Conservation (phyloP, 192 early-diverging fungal species). For the Phycomyces nitens region DNA sequence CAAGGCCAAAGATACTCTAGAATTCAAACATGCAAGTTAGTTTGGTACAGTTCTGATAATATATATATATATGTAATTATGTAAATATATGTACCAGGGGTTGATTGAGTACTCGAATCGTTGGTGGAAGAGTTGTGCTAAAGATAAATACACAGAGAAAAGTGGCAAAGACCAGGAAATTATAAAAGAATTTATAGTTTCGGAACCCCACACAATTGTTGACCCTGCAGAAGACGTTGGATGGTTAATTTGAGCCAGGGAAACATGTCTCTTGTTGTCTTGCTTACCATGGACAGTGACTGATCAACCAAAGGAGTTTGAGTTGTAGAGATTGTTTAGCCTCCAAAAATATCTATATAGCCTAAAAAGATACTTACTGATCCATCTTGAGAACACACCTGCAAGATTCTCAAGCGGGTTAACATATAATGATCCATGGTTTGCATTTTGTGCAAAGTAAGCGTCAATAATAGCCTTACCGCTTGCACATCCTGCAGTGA, state of each 20-base stretch:
- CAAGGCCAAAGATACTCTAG: conserved; percentile 30
- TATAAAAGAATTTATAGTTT: conserved; percentile 47
- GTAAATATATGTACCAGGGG: conserved; percentile 17
- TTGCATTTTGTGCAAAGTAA: no score
- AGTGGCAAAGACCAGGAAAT: conserved; percentile 44
- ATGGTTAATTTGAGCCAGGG: not conserved
- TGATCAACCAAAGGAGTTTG: not conserved
- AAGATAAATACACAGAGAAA: conserved; percentile 35
- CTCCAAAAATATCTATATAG: not conserved
- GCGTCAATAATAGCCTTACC: no score
- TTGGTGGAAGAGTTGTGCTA: conserved; percentile 38
- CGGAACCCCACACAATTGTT: conserved; percentile 38
- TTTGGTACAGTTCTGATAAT: not conserved
- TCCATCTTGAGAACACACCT: conserved; percentile 40
- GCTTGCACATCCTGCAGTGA: conserved; percentile 35
- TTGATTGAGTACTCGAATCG: conserved; percentile 16
- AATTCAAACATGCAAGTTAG: not conserved
- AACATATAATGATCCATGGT: no score
- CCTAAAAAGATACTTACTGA: conserved; percentile 23
- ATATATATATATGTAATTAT: not conserved
- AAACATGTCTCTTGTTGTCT: not conserved
- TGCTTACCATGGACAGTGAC: conserved; percentile 37
- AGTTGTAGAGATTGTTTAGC: no score
- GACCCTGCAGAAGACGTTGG: conserved; percentile 6
- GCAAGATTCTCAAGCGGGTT: not conserved